Evolutionary conservation across 2,329 filamentous ascomycete genomes (phyloP), one percentile per base, ranked within the genome.

Genomic region (Fusarium ramigenum): DNA sequence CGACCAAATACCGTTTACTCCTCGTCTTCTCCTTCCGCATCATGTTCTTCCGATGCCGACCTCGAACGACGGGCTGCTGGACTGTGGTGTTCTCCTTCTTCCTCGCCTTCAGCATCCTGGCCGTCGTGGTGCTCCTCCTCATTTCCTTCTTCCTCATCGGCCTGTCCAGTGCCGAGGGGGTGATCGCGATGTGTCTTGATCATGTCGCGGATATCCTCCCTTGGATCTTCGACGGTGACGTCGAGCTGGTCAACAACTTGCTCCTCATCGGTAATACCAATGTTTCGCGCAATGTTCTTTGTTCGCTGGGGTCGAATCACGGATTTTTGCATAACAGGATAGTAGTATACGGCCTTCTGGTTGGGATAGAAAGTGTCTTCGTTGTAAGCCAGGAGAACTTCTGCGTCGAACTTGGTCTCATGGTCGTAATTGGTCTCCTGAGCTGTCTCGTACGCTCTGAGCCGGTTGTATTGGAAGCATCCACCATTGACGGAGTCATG

Each of bases 311-410:
- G 89, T 49, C 89, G 85, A 76, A 93, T 89, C 28, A 86, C 85
- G 52, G 86, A 89, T 60, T 89, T 88, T 80, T 92, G 90, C 82
- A 92, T 88, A 70, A 93, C 86, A 8, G 91, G 91, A 75, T 92
- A 93, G 81, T 92, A 93, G 80, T 91, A 92, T 18, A 87, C 88
- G 11, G 86, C 90, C 79, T 88, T 89, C 72, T 89, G 85, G 63
- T 83, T 81, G 57, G 85, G 85, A 70, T 86, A 84, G 54, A 82
- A 77, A 30, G 81, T 86, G 70, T 88, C 87, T 70, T 90, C 86
- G 74, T 89, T 86, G 77, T 87, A 87, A 6, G 88, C 85, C 34
- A 93, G 81, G 63, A 91, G 85, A 39, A 92, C 83, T 80, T 93
- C 90, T 70, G 92, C 87, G 71, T 88, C 85, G 79, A 91, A 92